Evolutionary conservation across 2,329 filamentous ascomycete genomes (phyloP), one percentile per base, ranked within the genome.

Genomic region (Trichoderma koningiopsis): DNA sequence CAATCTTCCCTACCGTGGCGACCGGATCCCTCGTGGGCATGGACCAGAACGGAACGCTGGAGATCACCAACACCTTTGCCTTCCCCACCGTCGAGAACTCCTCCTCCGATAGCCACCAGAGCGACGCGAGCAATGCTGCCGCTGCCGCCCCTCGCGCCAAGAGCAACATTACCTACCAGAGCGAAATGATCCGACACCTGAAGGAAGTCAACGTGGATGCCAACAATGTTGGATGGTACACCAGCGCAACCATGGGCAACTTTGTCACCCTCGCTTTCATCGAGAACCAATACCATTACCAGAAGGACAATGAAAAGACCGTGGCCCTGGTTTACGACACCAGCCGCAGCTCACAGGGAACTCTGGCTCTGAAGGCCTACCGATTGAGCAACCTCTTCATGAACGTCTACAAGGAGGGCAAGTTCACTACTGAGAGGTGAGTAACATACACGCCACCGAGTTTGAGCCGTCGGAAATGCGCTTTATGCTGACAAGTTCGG

Each of bases 221-320:
- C 74, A 97, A 98, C 86, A 96, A 93, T 77, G 93, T 97, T 71
- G 96, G 96, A 77, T 99, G 94, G 94, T 99, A 99, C 85, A 97
- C 94, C 70, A 97, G 94, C 84, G 93, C 94, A 72, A 97, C 94
- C 81, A 96, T 99, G 92, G 96, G 96, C 81, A 98, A 97, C 86
- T 98, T 98, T 76, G 87, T 98, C 86, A 97, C 94, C 85, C 82
- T 92, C 79, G 92, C 91, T 85, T 94, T 97, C 79, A 92, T 99
- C 81, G 96, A 99, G 87, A 99, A 98, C 85, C 94, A 97, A 82
- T 94, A 90, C 83, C 92, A 94, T 85, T 98, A 97, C 86, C 96
- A 99, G 86, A 96, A 93, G 81, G 93, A 96, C 76, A 97, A 97
- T 80, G 93, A 96, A 82, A 87, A 88, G 81, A 94, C 92, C 7